Base-by-base conservation (phyloP, 768 basidiomycete genomes). In the Cystobasidium ongulense region DNA sequence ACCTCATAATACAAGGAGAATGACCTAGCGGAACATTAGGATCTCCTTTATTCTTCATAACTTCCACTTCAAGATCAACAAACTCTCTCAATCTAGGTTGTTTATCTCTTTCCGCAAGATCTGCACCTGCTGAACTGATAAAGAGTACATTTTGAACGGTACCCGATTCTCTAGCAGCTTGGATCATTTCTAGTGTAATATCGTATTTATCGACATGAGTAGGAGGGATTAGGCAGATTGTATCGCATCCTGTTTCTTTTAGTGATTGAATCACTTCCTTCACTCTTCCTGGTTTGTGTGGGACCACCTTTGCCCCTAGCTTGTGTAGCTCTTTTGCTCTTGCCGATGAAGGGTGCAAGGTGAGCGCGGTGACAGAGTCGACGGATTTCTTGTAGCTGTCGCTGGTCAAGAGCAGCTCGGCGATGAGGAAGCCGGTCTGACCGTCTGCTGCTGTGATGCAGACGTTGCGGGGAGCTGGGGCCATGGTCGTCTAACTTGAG, bases 31-130 rank as follows among this genome's bases (percentile, higher is more conserved):
- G 11, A 59, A 21, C 21, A 5, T 13, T 29, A 13, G 57, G 4
- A 59, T 59, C 57, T 29, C 57, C 57, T 29, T 59, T 59, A 59
- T 4, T 59, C 57, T 59, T 59, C 57, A 59, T 59, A 13, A 59
- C 57, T 29, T 59, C 57, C 11, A 27, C 29, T 21, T 59, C 57
- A 5, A 59, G 21, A 35, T 59, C 57, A 21, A 59, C 33, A 59
- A 59, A 59, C 27, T 59, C 57, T 59, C 57, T 59, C 27, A 59
- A 59, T 29, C 57, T 59, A 35, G 57, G 57, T 21, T 59, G 57
- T 11, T 10, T 5, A 8, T 23, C 57, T 27, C 57, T 4, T 59
- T 59, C 57, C 3, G 57, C 57, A 11, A 59, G 57, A 59, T 59
- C 57, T 7, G 57, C 57, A 11, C 57, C 57, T 29, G 57, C 57